A percentile compares a stretch with the other conserved stretches of the same genome.
Evolutionary conservation across 2,329 filamentous ascomycete genomes (phyloP).

Genomic region (Cyclaneusma minus): DNA sequence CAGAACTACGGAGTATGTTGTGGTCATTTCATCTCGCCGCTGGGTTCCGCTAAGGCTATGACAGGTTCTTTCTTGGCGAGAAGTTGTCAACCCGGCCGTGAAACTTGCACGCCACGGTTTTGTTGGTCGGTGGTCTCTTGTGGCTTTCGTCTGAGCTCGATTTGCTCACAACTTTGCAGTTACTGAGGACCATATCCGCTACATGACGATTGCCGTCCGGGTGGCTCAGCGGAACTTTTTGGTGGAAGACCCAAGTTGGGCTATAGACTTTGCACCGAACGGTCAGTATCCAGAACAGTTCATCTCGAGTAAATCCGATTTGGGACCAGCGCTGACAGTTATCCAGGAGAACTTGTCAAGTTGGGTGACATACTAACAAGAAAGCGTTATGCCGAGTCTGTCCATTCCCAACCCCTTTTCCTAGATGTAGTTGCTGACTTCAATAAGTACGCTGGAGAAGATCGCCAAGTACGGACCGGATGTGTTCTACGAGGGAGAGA

Average conservation of each 20-base stretch:
- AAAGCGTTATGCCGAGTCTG: slow-evolving; percentile 42
- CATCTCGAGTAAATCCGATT: background rate
- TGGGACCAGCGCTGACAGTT: slow-evolving; percentile 2
- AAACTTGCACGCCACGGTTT: slow-evolving; percentile 62
- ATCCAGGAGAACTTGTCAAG: slow-evolving; percentile 33
- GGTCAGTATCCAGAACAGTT: too few species aligned
- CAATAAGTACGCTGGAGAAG: slow-evolving; percentile 36
- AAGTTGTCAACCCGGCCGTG: slow-evolving; percentile 59
- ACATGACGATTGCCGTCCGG: slow-evolving; percentile 42
- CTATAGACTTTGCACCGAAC: slow-evolving; percentile 55
- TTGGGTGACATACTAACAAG: slow-evolving; percentile 49
- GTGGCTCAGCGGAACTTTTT: slow-evolving; percentile 40
- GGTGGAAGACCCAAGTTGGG: slow-evolving; percentile 44
- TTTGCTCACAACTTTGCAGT: slow-evolving; percentile 25
- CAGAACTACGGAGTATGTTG: slow-evolving; percentile 44
- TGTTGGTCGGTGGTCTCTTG: slow-evolving; percentile 12
- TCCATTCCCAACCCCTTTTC: background rate
- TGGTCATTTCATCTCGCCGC: background rate
- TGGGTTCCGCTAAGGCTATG: slow-evolving; percentile 1
- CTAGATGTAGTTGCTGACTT: too few species aligned
- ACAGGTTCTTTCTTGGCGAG: slow-evolving; percentile 49
- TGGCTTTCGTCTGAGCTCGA: background rate
- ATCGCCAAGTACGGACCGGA: slow-evolving; percentile 43
- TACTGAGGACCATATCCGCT: slow-evolving; percentile 56
- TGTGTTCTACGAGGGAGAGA: slow-evolving; percentile 46